Base-by-base conservation (phyloP, 495 filamentous ascomycete genomes). In the Neurospora sp. region DNA sequence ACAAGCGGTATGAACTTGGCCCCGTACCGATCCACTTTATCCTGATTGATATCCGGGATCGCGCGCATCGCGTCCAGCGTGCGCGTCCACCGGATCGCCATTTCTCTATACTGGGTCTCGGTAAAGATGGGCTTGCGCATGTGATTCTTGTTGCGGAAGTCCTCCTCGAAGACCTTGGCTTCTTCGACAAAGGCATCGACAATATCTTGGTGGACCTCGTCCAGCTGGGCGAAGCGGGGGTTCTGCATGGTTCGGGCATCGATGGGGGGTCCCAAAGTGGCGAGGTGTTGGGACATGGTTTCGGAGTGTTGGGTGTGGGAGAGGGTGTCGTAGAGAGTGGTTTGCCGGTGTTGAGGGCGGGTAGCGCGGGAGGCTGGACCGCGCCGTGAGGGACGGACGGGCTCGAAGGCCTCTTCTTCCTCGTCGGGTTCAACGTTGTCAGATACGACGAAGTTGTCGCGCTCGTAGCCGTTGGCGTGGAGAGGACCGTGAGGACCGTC, bases 301-400 rank as follows among this genome's bases (percentile, higher is more conserved):
- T 66, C 14, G 12, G 14, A 66, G 18, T 66, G 54, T 66, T 66
- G 48, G 20, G 48, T 59, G 27, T 35, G 54, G 14, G 54, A 18
- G 6, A 66, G 54, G 12, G 54, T 31, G 27, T 83, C 81, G 5
- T 83, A 83, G 70, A 96, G 83, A 71, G 88, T 88, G 44, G 85
- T 81, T 77, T 98, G 93, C 4, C 81, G 84, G 89, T 92, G 73
- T 97, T 97, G 16, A 92, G 93, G 39, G 88, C 88, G 0, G 92
- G 91, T 8, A 92, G 79, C 27, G 74, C 82, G 69, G 37, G 41
- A 39, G 35, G 76, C 74, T 81, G 86, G 71, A 82, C 79, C 72
- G 81, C 86, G 76, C 87, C 78, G 72, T 1, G 37, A 76, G 18
- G 72, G 14, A 23, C 77, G 69, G 69, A 80, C 76, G 8, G 88